phyloP scores from a whole-genome alignment of 352 stramenopile genomes.

The Phytophthora aleatoria region DNA sequence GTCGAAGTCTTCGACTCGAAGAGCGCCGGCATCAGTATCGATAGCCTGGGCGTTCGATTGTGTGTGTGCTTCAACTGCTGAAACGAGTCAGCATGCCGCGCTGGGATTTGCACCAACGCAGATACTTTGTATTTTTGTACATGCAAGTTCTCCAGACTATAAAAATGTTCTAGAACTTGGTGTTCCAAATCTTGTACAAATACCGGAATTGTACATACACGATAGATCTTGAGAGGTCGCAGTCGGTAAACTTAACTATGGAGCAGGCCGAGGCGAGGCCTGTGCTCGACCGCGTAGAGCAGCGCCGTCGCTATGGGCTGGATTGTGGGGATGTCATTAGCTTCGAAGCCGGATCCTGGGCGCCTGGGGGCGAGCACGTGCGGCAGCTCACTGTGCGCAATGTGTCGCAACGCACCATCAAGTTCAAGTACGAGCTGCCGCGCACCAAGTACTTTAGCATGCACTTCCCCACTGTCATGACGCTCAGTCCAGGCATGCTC shows the following conservation, averaged over 20 bases:
- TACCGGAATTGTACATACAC: neutral
- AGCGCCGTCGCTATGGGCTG: constrained; percentile 74
- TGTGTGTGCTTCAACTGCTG: constrained; percentile 33
- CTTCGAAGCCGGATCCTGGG: constrained; percentile 90
- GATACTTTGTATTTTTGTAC: no score
- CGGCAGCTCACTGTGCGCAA: constrained; percentile 93
- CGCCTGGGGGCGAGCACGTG: constrained; percentile 91
- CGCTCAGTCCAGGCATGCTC: constrained; percentile 88
- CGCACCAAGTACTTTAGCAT: constrained; percentile 94
- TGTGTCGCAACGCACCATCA: constrained; percentile 81
- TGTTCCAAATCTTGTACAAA: neutral
- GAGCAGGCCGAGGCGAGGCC: constrained; percentile 25
- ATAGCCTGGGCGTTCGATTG: constrained; percentile 28
- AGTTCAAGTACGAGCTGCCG: constrained; percentile 94
- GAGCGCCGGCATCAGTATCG: constrained; percentile 13
- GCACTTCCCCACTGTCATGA: constrained; percentile 91
- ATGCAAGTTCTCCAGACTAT: no score
- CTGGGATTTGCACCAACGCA: constrained; percentile 2
- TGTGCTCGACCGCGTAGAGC: constrained; percentile 74
- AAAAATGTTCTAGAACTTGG: neutral
- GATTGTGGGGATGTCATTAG: constrained; percentile 88
- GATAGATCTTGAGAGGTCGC: constrained; percentile 26
- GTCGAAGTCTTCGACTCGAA: constrained; percentile 36
- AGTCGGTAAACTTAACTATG: constrained; percentile 6
- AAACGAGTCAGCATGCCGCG: constrained; percentile 9